Percentiles rank a stretch among this genome's conserved stretches.
Evolutionary conservation across 306 rosid species (phyloP).

Genomic region (Pachyrhizus erosus): DNA sequence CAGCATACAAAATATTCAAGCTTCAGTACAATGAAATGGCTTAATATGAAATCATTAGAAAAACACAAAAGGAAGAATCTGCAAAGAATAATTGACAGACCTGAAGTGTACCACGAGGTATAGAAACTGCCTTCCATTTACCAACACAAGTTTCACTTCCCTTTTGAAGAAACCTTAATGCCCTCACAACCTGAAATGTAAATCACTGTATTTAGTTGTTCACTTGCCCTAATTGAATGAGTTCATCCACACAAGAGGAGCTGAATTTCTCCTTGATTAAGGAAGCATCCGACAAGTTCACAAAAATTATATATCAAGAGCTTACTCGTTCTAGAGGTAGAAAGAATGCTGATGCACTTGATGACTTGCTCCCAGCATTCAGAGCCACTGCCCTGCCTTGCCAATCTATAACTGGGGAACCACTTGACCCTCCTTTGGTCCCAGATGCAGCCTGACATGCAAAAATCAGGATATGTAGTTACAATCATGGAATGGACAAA

Average conservation of each 20-base stretch:
- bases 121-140: slow-evolving; percentile 82
- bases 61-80: slow-evolving; percentile 7
- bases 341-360: slow-evolving; percentile 95
- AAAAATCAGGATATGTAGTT: slow-evolving; percentile 39
- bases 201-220: slow-evolving; percentile 34
- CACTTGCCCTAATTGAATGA: slow-evolving; percentile 37
- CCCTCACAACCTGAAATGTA: slow-evolving; percentile 87
- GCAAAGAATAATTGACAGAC: slow-evolving; percentile 63
- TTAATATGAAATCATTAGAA: slow-evolving; percentile 8
- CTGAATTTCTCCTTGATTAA: slow-evolving; percentile 40
- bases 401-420: slow-evolving; percentile 97
- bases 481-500: slow-evolving; percentile 19
- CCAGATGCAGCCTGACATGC: slow-evolving; percentile 94
- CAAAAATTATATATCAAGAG: slow-evolving; percentile 39
- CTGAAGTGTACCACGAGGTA: slow-evolving; percentile 99
- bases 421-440: slow-evolving; percentile 98
- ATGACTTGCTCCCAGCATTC: slow-evolving; percentile 98
- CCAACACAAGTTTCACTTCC: slow-evolving; percentile 65
- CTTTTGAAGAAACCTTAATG: slow-evolving; percentile 76
- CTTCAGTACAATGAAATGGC: not conserved
- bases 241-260: slow-evolving; percentile 37
- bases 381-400: slow-evolving; percentile 94
- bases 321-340: slow-evolving; percentile 90
- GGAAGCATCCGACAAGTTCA: slow-evolving; percentile 37
- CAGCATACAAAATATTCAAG: slow-evolving; percentile 6